Percentiles rank a stretch among this genome's conserved stretches.
These are phyloP conservation scores for Fusarium beomiforme DNA, from an alignment of 2,329 filamentous ascomycete species.

Conservation along the genomic window DNA sequence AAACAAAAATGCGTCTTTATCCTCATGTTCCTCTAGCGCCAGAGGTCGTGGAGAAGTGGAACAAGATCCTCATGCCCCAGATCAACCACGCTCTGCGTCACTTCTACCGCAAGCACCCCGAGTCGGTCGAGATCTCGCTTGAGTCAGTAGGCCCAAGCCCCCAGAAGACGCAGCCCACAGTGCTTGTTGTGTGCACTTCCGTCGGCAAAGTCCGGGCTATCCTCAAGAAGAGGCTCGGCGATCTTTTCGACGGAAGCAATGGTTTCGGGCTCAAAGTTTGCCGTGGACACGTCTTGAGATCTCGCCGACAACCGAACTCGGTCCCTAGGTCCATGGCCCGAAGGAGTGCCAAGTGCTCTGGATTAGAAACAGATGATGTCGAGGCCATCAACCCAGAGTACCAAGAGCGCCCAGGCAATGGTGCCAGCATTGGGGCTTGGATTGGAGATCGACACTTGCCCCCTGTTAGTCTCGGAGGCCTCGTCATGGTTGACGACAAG, in stretches of 20 bases:
- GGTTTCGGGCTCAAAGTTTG: constrained; percentile 77
- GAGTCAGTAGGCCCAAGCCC: constrained; percentile 77
- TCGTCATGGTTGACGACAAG: constrained; percentile 85
- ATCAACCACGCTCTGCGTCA: constrained; percentile 76
- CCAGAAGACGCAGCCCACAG: constrained; percentile 74
- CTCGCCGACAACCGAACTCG: constrained; percentile 56
- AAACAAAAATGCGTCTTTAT: constrained; percentile 65
- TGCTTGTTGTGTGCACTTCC: constrained; percentile 80
- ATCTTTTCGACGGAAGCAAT: constrained; percentile 70
- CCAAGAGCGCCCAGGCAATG: constrained; percentile 81
- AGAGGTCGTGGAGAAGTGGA: constrained; percentile 76
- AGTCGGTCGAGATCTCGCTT: constrained; percentile 82
- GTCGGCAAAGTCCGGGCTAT: constrained; percentile 77
- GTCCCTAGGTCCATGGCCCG: constrained; percentile 47
- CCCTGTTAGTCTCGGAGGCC: constrained; percentile 89
- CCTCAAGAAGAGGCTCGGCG: constrained; percentile 73
- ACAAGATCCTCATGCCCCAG: constrained; percentile 74
- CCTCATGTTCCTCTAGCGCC: constrained; percentile 67
- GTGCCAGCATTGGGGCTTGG: constrained; percentile 93
- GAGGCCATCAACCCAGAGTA: constrained; percentile 75
- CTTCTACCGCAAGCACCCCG: constrained; percentile 77
- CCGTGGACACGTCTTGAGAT: constrained; percentile 72
- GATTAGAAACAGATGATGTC: constrained; percentile 51
- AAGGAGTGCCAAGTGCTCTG: constrained; percentile 45
- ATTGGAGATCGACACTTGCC: constrained; percentile 86